Evolutionary conservation across 2,329 filamentous ascomycete species (phyloP), one percentile per base, ranked within the genome.

Genomic region (Alternaria ventricosa): DNA sequence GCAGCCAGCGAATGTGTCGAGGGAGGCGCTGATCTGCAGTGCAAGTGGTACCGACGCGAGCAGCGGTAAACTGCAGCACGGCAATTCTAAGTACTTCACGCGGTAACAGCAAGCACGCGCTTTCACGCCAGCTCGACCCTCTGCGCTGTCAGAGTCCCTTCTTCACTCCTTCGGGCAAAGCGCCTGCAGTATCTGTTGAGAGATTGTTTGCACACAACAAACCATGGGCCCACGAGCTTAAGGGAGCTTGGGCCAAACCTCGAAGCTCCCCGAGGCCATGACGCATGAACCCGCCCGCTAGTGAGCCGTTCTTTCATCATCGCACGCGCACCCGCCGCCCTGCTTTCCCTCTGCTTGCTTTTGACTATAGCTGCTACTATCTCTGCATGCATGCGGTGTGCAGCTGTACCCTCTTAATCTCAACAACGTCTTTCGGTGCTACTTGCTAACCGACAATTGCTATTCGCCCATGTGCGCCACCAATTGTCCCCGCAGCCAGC

Each of bases 21-120:
- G 67, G 36, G 45, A 66, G 66, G 68, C 63, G 69, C 67, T 63
- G 71, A 75, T 74, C 69, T 54, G 56, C 57, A 56, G 60, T 54
- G 57, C 55, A 54, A 60, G 43, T 63, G 67, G 61, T 64, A 67
- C 64, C 71, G 60, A 71, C 51, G 65, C 66, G 64, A 68, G 43
- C 60, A 63, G 68, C 68, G 62, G 65, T 59, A 70, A 63, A 58
- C 61, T 64, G 68, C 65, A 71, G 65, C 59, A 71, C 64, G 61
- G 67, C 53, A 59, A 53, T n/a, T 55, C 30, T 55, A 44, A 41
- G 22, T 53, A 22, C 30, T 41, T 20, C 36, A 18, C 20, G 4
- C 22, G 13, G 30, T 15, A 11, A 18, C 11, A 25, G 9, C 23
- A 50, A 13, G 36, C 9, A 15, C 6, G 27, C 41, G 18, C 5